These are phyloP conservation scores for Pyricularia grisea DNA, from an alignment of 2,329 filamentous ascomycete genomes.

Conservation along the genomic window DNA sequence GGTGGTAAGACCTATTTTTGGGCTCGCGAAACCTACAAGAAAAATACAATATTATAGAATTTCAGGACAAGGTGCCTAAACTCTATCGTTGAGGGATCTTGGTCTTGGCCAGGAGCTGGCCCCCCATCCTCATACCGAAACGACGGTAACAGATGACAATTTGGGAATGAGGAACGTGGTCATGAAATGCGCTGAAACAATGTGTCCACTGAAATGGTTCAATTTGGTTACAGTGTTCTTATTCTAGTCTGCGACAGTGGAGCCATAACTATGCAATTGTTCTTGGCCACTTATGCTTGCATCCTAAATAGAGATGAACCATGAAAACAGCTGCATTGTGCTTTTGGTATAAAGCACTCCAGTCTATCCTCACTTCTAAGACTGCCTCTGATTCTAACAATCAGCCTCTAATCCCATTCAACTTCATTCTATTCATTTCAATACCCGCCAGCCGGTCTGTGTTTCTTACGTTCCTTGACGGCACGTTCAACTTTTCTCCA, in stretches of 20 bases:
- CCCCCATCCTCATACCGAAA: not conserved
- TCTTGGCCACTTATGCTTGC: not conserved
- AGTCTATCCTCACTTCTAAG: not conserved
- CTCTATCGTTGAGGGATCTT: not conserved
- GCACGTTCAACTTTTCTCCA: not conserved
- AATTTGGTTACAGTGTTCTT: not conserved
- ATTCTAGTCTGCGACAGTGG: not conserved
- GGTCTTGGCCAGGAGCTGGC: not conserved
- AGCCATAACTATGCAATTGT: not conserved
- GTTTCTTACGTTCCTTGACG: not conserved
- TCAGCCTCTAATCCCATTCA: not conserved
- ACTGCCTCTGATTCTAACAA: too few species aligned
- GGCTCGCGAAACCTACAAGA: too few species aligned
- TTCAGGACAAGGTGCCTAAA: not conserved
- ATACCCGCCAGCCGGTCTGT: not conserved
- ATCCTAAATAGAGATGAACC: not conserved
- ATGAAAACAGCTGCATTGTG: not conserved
- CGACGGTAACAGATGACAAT: not conserved
- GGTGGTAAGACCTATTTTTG: too few species aligned
- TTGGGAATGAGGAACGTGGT: not conserved
- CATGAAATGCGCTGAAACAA: not conserved
- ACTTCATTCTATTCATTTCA: not conserved
- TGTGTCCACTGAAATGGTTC: not conserved
- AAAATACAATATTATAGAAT: too few species aligned
- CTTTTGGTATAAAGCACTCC: not conserved